These are phyloP conservation scores for Coemansia sp. DNA, from an alignment of 192 early-diverging fungal genomes.

Conservation along the genomic window DNA sequence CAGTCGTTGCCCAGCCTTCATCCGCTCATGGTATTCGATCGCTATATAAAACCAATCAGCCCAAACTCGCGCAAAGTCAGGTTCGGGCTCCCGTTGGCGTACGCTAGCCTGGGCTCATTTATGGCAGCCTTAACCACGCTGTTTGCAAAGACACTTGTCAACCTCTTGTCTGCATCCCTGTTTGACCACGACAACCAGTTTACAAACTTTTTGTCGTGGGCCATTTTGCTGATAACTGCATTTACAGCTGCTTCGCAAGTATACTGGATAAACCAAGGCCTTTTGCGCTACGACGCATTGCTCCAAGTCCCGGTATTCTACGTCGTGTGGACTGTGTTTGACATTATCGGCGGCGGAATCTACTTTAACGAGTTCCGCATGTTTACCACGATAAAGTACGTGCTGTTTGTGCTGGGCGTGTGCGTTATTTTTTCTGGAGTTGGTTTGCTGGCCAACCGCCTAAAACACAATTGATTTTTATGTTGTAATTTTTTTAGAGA, in stretches of 20 bases:
- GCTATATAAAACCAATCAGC: slow-evolving; percentile 24
- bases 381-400: slow-evolving; percentile 65
- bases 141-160: slow-evolving; percentile 80
- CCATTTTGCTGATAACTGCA: slow-evolving; percentile 69
- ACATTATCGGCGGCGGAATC: slow-evolving; percentile 78
- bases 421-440: slow-evolving; percentile 74
- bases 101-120: slow-evolving; percentile 71
- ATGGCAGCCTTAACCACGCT: slow-evolving; percentile 77
- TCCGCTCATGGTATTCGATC: slow-evolving; percentile 16
- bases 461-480: slow-evolving; percentile 33
- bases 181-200: slow-evolving; percentile 76
- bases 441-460: slow-evolving; percentile 61
- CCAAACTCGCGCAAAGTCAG: slow-evolving; percentile 50
- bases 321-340: slow-evolving; percentile 78
- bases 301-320: slow-evolving; percentile 82
- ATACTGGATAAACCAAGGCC: slow-evolving; percentile 83
- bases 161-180: slow-evolving; percentile 64
- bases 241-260: slow-evolving; percentile 75
- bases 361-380: slow-evolving; percentile 75
- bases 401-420: slow-evolving; percentile 67
- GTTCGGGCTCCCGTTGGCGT: slow-evolving; percentile 66
- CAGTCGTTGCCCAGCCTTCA: background rate
- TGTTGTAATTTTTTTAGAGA: background rate
- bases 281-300: slow-evolving; percentile 76
- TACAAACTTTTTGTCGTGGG: slow-evolving; percentile 61